A percentile compares a stretch with the other conserved stretches of the same genome.
Conservation (phyloP, 805 yeast genomes). For the Debaryomyces tyrocola region DNA sequence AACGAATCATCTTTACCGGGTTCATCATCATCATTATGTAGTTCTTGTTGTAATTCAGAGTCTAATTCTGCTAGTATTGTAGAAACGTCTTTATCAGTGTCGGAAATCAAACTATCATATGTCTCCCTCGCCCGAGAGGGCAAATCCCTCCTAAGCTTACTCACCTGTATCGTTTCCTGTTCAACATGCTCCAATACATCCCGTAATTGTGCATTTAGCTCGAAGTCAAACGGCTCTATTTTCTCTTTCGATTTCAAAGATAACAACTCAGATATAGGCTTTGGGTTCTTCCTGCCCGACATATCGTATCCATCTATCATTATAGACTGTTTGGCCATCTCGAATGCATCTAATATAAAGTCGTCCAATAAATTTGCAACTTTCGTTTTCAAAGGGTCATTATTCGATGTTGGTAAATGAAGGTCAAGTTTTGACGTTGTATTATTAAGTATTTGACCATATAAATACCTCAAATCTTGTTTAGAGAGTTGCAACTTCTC, state of each 20-base stretch:
- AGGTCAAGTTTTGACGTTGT: conserved; percentile 47
- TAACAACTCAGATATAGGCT: conserved; percentile 21
- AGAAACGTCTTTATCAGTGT: conserved; percentile 32
- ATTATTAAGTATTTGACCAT: conserved; percentile 41
- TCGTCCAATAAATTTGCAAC: conserved; percentile 45
- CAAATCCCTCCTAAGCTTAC: conserved; percentile 52
- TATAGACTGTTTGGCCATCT: conserved; percentile 54
- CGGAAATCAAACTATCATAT: conserved; percentile 33
- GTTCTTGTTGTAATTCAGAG: conserved; percentile 1
- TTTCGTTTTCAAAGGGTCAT: conserved; percentile 46
- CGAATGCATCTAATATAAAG: conserved; percentile 55
- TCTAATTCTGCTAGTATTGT: conserved; percentile 21
- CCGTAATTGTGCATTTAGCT: conserved; percentile 59
- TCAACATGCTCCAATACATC: conserved; percentile 60
- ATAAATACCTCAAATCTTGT: conserved; percentile 53
- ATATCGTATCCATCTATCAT: conserved; percentile 56
- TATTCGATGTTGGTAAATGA: conserved; percentile 44
- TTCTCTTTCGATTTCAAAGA: conserved; percentile 34
- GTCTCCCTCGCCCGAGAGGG: conserved; percentile 43
- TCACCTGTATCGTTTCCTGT: conserved; percentile 55
- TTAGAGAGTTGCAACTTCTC: conserved; percentile 48
- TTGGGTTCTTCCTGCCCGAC: conserved; percentile 15
- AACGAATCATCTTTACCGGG: conserved; percentile 9
- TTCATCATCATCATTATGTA: conserved; percentile 9
- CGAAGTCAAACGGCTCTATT: conserved; percentile 71